A percentile compares a stretch with the other conserved stretches of the same genome.
These are phyloP conservation scores for Phytophthora tubulina DNA, from an alignment of 352 stramenopile genomes.

Conservation along the genomic window DNA sequence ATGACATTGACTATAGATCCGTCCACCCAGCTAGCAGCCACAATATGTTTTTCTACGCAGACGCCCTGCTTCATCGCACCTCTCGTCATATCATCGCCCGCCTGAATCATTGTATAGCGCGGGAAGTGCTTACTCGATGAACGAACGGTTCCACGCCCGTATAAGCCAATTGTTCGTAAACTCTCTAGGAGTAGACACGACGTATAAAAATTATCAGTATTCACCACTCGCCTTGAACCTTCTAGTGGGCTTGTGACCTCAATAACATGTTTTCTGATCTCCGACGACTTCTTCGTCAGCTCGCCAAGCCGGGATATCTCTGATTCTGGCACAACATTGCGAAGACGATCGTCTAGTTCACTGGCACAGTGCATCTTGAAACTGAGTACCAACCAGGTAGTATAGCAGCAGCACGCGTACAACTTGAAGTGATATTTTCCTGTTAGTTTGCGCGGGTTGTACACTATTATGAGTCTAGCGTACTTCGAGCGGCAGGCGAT, in stretches of 20 bases:
- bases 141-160: slow-evolving; percentile 30
- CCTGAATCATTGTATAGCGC: slow-evolving; percentile 12
- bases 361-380: slow-evolving; percentile 41
- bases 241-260: slow-evolving; percentile 31
- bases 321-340: slow-evolving; percentile 14
- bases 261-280: slow-evolving; percentile 33
- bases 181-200: slow-evolving; percentile 38
- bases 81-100: slow-evolving; percentile 5
- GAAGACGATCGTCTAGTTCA: slow-evolving; percentile 26
- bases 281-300: slow-evolving; percentile 8
- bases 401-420: slow-evolving; percentile 41
- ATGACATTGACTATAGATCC: slow-evolving; percentile 36
- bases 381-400: slow-evolving; percentile 32
- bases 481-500: slow-evolving; percentile 38
- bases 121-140: slow-evolving; percentile 33
- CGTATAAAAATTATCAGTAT: slow-evolving; percentile 46
- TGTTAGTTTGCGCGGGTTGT: slow-evolving; percentile 34
- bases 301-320: neutral
- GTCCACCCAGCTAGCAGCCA: slow-evolving; percentile 41
- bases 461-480: slow-evolving; percentile 40
- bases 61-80: slow-evolving; percentile 27
- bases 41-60: slow-evolving; percentile 22
- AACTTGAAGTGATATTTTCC: slow-evolving; percentile 51
- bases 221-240: neutral
- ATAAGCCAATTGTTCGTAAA: slow-evolving; percentile 35